Base-by-base conservation (phyloP, 805 yeast species). In the Saccharomyces cerevisiae region DNA sequence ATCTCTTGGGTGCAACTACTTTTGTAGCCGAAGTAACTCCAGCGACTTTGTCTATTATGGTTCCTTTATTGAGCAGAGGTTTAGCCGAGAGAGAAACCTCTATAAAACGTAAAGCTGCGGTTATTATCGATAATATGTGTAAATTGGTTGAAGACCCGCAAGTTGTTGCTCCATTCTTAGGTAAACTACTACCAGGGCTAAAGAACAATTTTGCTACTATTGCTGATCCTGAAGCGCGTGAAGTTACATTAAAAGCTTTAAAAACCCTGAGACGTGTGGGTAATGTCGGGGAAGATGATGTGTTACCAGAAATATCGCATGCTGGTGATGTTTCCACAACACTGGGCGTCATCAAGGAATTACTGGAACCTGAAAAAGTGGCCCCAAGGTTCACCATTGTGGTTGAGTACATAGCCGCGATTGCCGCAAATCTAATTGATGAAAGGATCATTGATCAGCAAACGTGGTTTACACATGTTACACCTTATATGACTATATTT, bases 221-320 rank as follows among this genome's bases (percentile, higher is more conserved):
- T 79, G 98, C 98, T 76, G 98, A 92, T 79, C 98, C 98, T 73
- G 98, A 92, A 80, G 98, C 98, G 65, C 94, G 98, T 82, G 91
- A 87, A 64, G 97, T 92, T 73, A 92, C 98, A 66, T 80, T 81
- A 70, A 90, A 97, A 81, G 98, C 96, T 73, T 81, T 91, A 76
- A 85, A 78, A 84, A 92, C 98, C 67, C 84, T 92, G 76, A 89
- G 86, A 82, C 89, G 98, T 83, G 98, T 92, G 69, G 97, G 97
- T 87, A 89, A 86, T 74, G 87, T 92, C 67, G 87, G 87, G 74
- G 90, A 77, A 57, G 85, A 86, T 68, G 97, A 89, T 73, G 76
- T 76, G 62, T 84, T 91, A 71, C 98, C 98, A 75, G 97, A 91
- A 81, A 84, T 91, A 65, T 91, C 98, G 66, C 87, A 92, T 70